Evolutionary conservation across 2,329 filamentous ascomycete species (phyloP).

Genomic region (Botrytis aclada): DNA sequence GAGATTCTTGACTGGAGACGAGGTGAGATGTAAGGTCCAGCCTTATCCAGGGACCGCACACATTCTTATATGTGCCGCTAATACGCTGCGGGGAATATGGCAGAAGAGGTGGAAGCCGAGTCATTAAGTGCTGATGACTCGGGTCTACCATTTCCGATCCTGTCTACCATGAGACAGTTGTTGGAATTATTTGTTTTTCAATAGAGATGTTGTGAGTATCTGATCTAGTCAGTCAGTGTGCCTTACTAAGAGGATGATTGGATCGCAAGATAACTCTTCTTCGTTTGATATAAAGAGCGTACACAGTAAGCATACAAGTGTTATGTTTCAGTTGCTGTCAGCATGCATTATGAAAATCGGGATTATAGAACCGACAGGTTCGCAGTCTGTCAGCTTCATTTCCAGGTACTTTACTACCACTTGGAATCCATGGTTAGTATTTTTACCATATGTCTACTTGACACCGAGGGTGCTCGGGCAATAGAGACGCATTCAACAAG

Average conservation of each 20-base stretch:
- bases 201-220: too few relatives aligned
- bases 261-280: not conserved
- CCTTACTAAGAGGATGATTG: not conserved
- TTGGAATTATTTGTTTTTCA: not conserved
- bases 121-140: not conserved
- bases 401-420: not conserved
- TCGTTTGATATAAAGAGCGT: not conserved
- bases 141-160: not conserved
- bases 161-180: not conserved
- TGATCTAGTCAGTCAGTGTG: not conserved
- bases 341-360: not conserved
- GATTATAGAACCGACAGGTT: not conserved
- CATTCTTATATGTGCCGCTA: not conserved
- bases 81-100: not conserved
- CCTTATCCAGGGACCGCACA: not conserved
- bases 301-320: not conserved
- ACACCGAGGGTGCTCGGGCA: not conserved
- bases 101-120: not conserved
- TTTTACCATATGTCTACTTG: not conserved
- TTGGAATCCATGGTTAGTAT: not conserved
- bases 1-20: not conserved
- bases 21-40: not conserved
- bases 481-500: not conserved
- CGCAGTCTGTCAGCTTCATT: not conserved
- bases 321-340: not conserved